These are phyloP conservation scores for Biscogniauxia mediterranea DNA, from an alignment of 2,329 filamentous ascomycete genomes.

Conservation along the genomic window DNA sequence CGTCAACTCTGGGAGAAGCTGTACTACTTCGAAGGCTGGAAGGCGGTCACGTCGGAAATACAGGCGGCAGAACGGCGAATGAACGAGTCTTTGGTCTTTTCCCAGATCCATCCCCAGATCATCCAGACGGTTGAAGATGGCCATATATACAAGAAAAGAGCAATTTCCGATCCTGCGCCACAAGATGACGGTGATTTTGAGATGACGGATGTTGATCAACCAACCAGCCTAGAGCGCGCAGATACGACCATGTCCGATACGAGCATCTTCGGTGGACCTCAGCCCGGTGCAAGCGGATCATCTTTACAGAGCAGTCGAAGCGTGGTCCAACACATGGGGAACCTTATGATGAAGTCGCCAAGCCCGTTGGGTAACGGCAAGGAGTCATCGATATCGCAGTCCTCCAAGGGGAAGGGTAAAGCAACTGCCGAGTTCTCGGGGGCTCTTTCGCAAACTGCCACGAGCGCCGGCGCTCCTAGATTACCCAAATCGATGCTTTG, in stretches of 20 bases:
- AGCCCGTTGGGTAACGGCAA: slow-evolving; percentile 32
- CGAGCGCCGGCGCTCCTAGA: slow-evolving; percentile 13
- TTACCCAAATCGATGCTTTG: slow-evolving; percentile 48
- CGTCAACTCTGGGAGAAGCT: slow-evolving; percentile 81
- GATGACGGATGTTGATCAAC: slow-evolving; percentile 42
- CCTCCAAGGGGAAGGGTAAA: slow-evolving; percentile 37
- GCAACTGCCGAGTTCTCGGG: slow-evolving; percentile 25
- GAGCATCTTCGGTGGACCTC: slow-evolving; percentile 29
- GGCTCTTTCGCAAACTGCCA: slow-evolving; percentile 10
- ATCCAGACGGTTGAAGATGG: slow-evolving; percentile 46
- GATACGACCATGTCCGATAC: slow-evolving; percentile 24
- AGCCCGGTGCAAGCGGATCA: slow-evolving; percentile 24
- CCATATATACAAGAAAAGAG: slow-evolving; percentile 54
- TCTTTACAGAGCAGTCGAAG: slow-evolving; percentile 27
- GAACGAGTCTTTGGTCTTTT: slow-evolving; percentile 43
- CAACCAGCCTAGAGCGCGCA: slow-evolving; percentile 23
- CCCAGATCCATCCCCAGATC: slow-evolving; percentile 42
- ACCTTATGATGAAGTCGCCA: slow-evolving; percentile 36
- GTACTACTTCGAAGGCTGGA: slow-evolving; percentile 86
- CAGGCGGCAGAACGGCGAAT: slow-evolving; percentile 61
- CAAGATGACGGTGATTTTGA: slow-evolving; percentile 48
- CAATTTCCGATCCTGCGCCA: slow-evolving; percentile 41
- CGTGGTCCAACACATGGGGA: slow-evolving; percentile 29
- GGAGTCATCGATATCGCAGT: slow-evolving; percentile 18
- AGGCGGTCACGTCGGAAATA: slow-evolving; percentile 65